Percentiles rank a stretch among this genome's conserved stretches.
phyloP scores from a whole-genome alignment of 2,329 filamentous ascomycete species.

The Aspergillus sp. region DNA sequence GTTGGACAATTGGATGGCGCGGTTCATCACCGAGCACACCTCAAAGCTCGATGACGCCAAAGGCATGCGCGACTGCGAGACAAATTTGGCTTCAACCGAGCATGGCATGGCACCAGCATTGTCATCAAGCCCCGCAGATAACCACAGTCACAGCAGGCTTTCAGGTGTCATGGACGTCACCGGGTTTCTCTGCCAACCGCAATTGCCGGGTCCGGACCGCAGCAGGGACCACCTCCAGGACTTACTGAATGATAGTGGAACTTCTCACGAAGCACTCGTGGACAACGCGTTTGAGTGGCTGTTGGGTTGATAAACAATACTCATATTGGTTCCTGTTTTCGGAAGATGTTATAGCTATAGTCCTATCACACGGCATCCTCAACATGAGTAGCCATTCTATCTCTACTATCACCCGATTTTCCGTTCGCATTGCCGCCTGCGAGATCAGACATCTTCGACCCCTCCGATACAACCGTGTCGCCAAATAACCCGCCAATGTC shows the following conservation, averaged over 20 bases:
- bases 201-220: neutral
- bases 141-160: neutral
- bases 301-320: slow-evolving; percentile 8
- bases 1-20: slow-evolving; percentile 24
- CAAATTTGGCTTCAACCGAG: neutral
- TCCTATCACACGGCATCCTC: slow-evolving; percentile 3
- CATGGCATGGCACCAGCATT: neutral
- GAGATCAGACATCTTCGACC: neutral
- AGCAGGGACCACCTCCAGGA: slow-evolving; percentile 7
- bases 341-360: neutral
- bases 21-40: slow-evolving; percentile 22
- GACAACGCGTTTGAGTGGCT: slow-evolving; percentile 21
- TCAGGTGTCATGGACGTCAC: neutral
- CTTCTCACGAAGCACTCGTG: slow-evolving; percentile 18
- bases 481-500: slow-evolving; percentile 4
- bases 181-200: too few species aligned
- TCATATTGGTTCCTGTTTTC: neutral
- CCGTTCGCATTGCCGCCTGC: slow-evolving; percentile 10
- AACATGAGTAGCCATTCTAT: slow-evolving; percentile 1
- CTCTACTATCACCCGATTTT: slow-evolving; percentile 21
- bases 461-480: neutral
- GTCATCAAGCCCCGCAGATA: neutral
- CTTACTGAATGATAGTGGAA: slow-evolving; percentile 11
- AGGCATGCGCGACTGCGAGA: slow-evolving; percentile 1
- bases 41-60: slow-evolving; percentile 10